Evolutionary conservation across 179 eudicot species (phyloP), one percentile per base, ranked within the genome.

Genomic region (Camellia oleifera): DNA sequence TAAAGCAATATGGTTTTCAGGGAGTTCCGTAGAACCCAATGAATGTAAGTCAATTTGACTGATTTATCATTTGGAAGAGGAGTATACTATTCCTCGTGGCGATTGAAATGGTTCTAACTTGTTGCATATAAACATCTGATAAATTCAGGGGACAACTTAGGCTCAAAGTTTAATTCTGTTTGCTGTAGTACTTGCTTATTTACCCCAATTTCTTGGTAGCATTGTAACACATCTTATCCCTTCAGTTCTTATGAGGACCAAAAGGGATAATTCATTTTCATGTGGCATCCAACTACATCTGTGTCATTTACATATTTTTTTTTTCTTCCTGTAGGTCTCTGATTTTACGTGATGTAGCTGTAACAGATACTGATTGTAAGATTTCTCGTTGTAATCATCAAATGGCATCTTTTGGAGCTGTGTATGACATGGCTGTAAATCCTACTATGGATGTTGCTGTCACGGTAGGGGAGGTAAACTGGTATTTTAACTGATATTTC

Each of bases 401-500:
- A 17, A 81, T 76, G 74, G 82, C 82, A 71, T 78, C 80, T 62
- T 53, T 17, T 62, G 87, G 87, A 72, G 69, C 65, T 65, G 81
- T 87, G 50, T 65, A 74, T 69, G 91, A 83, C 82, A 82, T 88
- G 81, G 84, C 83, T 62, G 78, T 84, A 52, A 88, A 88, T 84
- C 80, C 84, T 62, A 54, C 42, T 10, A 57, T 80, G 79, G 83
- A 85, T 77, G 46, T 81, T 78, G 87, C 82, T 77, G 82, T 90
- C 17, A 86, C 90, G 13, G 87, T 85, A n/a, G 88, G 88, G 77
- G 74, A 88, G 88, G 93, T 88, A 81, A 79, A 63, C 14, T 20
- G 32, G 32, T 57, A 42, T 69, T 56, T 57, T 10, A 75, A 40
- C 11, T 8, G 61, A 12, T 13, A 18, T 13, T 13, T 65, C 4